Percentiles rank a stretch among this genome's conserved stretches.
Evolutionary conservation across 2,329 filamentous ascomycete species (phyloP).

Genomic region (Microsporum audouinii): DNA sequence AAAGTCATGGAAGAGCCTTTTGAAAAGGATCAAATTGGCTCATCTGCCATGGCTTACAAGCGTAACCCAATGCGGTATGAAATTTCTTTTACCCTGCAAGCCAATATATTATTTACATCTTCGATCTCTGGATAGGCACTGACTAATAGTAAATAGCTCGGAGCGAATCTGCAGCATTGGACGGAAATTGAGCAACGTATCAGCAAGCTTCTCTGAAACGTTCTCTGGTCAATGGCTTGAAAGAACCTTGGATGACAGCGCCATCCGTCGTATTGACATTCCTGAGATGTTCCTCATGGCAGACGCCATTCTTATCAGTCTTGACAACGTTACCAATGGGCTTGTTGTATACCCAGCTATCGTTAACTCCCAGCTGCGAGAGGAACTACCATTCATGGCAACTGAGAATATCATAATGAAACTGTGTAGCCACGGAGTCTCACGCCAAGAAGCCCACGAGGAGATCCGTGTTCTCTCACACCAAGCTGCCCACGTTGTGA

Average conservation of each 20-base stretch:
- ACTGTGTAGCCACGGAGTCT: constrained; percentile 57
- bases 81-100: background rate
- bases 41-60: constrained; percentile 57
- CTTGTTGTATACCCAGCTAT: constrained; percentile 68
- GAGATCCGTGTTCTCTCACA: constrained; percentile 73
- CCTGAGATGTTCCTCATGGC: constrained; percentile 58
- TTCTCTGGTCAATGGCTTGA: constrained; percentile 67
- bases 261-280: constrained; percentile 42
- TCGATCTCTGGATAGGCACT: background rate
- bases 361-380: constrained; percentile 55
- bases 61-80: constrained; percentile 40
- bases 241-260: constrained; percentile 60
- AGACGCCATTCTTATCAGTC: constrained; percentile 54
- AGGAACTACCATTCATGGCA: constrained; percentile 79
- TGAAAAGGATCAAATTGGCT: constrained; percentile 66
- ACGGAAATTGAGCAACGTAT: constrained; percentile 44
- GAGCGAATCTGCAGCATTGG: constrained; percentile 51
- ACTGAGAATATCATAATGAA: constrained; percentile 66
- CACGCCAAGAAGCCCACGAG: constrained; percentile 74
- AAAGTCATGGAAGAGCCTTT: constrained; percentile 84
- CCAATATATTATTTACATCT: background rate
- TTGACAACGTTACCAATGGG: constrained; percentile 57
- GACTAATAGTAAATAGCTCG: constrained; percentile 20
- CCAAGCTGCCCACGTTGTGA: constrained; percentile 60
- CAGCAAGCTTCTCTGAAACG: constrained; percentile 51